Evolutionary conservation across 306 rosid species (phyloP).

Genomic region (Citrullus amarus): DNA sequence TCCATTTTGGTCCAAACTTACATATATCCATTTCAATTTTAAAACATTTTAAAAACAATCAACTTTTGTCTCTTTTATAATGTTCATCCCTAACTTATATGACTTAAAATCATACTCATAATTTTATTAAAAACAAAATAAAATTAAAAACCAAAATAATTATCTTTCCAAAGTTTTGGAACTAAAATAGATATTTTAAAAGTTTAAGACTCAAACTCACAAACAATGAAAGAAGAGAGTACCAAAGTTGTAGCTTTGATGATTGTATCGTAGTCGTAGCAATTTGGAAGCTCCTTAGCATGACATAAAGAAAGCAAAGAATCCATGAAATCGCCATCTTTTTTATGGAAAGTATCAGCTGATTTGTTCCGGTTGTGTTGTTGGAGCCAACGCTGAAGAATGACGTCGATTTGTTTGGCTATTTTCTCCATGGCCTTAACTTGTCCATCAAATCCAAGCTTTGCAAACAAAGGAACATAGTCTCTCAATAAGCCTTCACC

Average conservation of each 20-base stretch:
- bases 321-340: conserved; percentile 33
- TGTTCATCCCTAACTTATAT: too few relatives aligned
- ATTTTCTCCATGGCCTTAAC: conserved; percentile 22
- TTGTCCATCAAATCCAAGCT: conserved; percentile 25
- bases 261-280: conserved; percentile 22
- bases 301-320: conserved; percentile 12
- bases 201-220: too few relatives aligned
- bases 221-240: neutral
- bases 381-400: conserved; percentile 20
- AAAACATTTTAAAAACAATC: too few relatives aligned
- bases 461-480: conserved; percentile 21
- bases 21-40: too few relatives aligned
- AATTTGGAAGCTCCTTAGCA: conserved; percentile 10
- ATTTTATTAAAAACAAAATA: too few relatives aligned
- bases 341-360: neutral
- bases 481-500: conserved; percentile 23
- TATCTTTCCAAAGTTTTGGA: too few relatives aligned
- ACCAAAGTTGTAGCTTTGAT: conserved; percentile 42
- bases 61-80: too few relatives aligned
- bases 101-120: too few relatives aligned
- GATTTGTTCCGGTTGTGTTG: neutral
- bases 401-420: conserved; percentile 11
- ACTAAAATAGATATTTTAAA: too few relatives aligned
- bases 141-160: too few relatives aligned
- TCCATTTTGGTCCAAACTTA: too few relatives aligned